Percentiles rank a stretch among this genome's conserved stretches.
These are phyloP conservation scores for Aspergillus wentii DNA, from an alignment of 495 filamentous ascomycete genomes.

Conservation along the genomic window DNA sequence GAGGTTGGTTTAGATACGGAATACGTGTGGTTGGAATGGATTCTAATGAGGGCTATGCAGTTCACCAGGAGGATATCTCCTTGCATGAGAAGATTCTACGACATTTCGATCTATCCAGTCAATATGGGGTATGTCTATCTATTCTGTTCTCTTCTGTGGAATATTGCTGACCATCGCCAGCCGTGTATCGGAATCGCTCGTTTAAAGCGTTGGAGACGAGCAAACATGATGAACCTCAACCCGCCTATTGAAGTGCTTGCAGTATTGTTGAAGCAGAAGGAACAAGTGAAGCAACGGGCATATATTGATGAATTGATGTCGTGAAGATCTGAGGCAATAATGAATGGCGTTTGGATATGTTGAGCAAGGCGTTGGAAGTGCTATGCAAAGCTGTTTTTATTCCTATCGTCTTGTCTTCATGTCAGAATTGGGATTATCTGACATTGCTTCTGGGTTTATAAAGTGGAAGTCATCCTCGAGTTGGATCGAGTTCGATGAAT, in stretches of 20 bases:
- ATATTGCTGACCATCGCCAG: conserved; percentile 38
- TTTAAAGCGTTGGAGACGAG: conserved; percentile 82
- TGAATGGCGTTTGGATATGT: not conserved
- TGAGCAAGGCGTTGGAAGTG: not conserved
- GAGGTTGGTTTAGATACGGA: conserved; percentile 25
- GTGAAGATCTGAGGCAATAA: conserved; percentile 11
- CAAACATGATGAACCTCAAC: conserved; percentile 68
- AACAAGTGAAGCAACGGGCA: conserved; percentile 52
- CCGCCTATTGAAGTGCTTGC: conserved; percentile 92
- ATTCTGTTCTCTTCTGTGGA: not conserved
- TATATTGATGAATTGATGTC: conserved; percentile 78
- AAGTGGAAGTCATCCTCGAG: not conserved
- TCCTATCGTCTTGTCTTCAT: not conserved
- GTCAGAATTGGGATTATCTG: not conserved
- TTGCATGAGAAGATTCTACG: conserved; percentile 79
- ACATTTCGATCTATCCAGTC: conserved; percentile 81
- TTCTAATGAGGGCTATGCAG: no score
- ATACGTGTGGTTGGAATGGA: conserved; percentile 5
- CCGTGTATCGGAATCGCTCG: conserved; percentile 85
- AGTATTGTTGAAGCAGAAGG: conserved; percentile 67
- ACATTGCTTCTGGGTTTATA: not conserved
- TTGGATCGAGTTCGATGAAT: no score
- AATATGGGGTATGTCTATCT: conserved; percentile 73
- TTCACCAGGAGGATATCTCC: conserved; percentile 69
- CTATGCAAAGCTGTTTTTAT: not conserved